Base-by-base conservation (phyloP, 805 yeast genomes). In the Suhomyces sp. region DNA sequence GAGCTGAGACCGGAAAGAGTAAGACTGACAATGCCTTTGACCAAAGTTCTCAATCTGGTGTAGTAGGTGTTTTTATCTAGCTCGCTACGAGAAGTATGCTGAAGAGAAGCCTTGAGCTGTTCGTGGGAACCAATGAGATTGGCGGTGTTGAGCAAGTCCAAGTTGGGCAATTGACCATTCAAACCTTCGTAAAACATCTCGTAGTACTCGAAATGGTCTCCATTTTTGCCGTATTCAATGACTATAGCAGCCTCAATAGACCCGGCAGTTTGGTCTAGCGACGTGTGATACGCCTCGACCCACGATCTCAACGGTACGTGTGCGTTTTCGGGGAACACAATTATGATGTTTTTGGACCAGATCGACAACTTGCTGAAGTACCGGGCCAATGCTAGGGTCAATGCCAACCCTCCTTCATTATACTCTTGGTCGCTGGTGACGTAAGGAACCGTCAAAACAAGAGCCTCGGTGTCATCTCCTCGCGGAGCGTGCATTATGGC, bases 381-480 rank as follows among this genome's bases (percentile, higher is more conserved):
- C 55, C 92, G 78, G 0, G 94, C 86, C 56, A 94, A 70, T 0
- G 92, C 84, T 15, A 89, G 65, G 1, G 85, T 80, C 31, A 92
- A 66, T 0, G 96, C 81, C 37, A 89, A 75, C 2, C 96, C 99
- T 40, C 96, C 96, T 52, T 83, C 77, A 66, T 94, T 94, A 61
- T 71, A 75, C 48, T 77, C 76, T 2, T 81, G 82, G 46, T 84
- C 88, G 5, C 83, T 69, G 49, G 88, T 89, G 46, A 63, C 67
- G 93, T 97, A 94, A 0, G 98, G 97, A 6, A 94, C 90, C 7
- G 85, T 87, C 44, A 94, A 67, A 1, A 92, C 96, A 82, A 94
- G 86, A 0, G 97, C 89, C 68, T 94, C 99, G 1, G 98, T 91
- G 53, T 92, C 94, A 61, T 93, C 98, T 24, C 97, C 97, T 55